These are phyloP conservation scores for Andrographis paniculata DNA, from an alignment of 305 asterid species.

Conservation along the genomic window DNA sequence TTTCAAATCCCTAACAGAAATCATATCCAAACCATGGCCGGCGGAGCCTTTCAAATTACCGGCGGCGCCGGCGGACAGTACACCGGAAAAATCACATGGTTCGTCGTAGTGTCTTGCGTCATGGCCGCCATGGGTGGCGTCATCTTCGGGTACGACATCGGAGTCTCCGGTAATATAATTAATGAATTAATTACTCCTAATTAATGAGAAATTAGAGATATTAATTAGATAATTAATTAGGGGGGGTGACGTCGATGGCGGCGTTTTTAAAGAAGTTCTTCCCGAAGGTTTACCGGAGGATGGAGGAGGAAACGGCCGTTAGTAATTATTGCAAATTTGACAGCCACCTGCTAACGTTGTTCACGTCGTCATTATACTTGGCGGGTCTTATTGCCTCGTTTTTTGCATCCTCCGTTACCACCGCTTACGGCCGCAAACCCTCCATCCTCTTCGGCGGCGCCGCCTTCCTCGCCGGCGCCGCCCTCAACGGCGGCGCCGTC, in stretches of 20 bases:
- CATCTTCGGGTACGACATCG: slow-evolving; percentile 49
- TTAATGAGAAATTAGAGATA: not conserved
- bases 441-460: slow-evolving; percentile 62
- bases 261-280: slow-evolving; percentile 57
- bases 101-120: slow-evolving; percentile 40
- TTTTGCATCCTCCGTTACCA: slow-evolving; percentile 47
- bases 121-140: slow-evolving; percentile 61
- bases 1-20: not conserved
- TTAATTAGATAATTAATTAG: slow-evolving; percentile 16
- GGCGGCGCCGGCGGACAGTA: slow-evolving; percentile 18
- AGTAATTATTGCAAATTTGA: slow-evolving; percentile 89
- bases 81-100: slow-evolving; percentile 36
- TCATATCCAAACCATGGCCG: slow-evolving; percentile 23
- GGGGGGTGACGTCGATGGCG: slow-evolving; percentile 86
- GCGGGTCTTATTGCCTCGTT: slow-evolving; percentile 67
- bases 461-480: slow-evolving; percentile 67
- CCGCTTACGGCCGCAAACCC: slow-evolving; percentile 49
- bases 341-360: slow-evolving; percentile 56
- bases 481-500: slow-evolving; percentile 62
- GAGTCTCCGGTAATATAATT: slow-evolving; percentile 34
- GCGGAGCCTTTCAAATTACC: slow-evolving; percentile 18
- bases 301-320: slow-evolving; percentile 40
- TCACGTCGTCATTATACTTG: slow-evolving; percentile 72
- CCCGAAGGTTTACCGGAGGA: slow-evolving; percentile 41
- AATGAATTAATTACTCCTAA: too few relatives aligned